Evolutionary conservation across 2,329 filamentous ascomycete genomes (phyloP), one percentile per base, ranked within the genome.

Genomic region (Xylariales sp.): DNA sequence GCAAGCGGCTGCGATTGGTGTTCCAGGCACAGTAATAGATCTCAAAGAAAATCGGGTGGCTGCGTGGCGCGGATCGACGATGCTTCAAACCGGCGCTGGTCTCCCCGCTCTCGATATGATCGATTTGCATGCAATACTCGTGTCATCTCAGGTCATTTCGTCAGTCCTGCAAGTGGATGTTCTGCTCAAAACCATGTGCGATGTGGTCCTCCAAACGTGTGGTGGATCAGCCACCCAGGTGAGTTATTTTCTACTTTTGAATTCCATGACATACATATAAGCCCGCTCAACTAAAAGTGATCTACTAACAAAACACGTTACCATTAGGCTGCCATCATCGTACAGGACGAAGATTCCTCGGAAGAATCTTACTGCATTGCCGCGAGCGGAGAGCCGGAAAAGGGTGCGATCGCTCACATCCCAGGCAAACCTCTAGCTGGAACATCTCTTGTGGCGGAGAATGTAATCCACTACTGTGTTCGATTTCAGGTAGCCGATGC

Each of bases 41-140:
- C 62, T 68, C 6, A 74, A 70, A 47, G 76, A 75, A 31, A 76
- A 78, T 37, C 69, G 75, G 25, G 76, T 81, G 54, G 75, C 74
- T 29, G 75, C 73, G n/a, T 83, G 78, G 78, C 69, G 77, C 48
- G 76, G 76, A 13, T 73, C 75, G 10, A n/a, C n/a, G n/a, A 78
- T 78, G 62, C 60, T 72, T 5, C 77, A 79, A 45, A 67, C 74
- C 15, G 76, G 74, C 3, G 76, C 69, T 24, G 81, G 82, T 10
- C 69, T 89, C 42, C 83, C 84, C 28, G 81, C 84, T 19, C 72
- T 91, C 37, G 86, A 91, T 62, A 89, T 91, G 81, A 81, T 91
- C 53, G 86, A 90, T 57, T 61, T 90, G 44, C 82, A 86, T 29
- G 83, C 83, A 17, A 90, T 91, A 41, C 67, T 91, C 12, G 81